A percentile compares a stretch with the other conserved stretches of the same genome.
phyloP scores from a whole-genome alignment of 2,329 filamentous ascomycete species.

The Metarhizium anisopliae region DNA sequence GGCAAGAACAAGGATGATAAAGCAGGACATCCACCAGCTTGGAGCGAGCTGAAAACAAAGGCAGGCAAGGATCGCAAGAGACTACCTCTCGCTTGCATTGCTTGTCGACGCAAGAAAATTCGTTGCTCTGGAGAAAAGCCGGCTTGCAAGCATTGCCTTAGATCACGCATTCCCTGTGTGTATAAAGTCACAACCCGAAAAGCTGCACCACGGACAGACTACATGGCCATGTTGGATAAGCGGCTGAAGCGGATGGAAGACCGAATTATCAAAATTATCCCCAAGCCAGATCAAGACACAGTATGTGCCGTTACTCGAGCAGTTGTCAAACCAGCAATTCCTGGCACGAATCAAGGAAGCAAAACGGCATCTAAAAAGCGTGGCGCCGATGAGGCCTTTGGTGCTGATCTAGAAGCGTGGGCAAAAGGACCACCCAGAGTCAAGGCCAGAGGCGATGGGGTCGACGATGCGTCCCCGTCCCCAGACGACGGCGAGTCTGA shows the following conservation, averaged over 20 bases:
- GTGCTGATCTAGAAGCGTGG: slow-evolving; percentile 73
- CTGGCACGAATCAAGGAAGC: slow-evolving; percentile 38
- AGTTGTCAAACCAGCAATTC: slow-evolving; percentile 70
- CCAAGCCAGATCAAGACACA: slow-evolving; percentile 70
- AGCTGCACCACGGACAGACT: slow-evolving; percentile 88
- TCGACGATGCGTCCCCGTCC: slow-evolving; percentile 32
- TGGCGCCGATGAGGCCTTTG: slow-evolving; percentile 79
- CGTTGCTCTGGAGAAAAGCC: slow-evolving; percentile 96
- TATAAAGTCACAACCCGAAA: slow-evolving; percentile 96
- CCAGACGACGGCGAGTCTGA: slow-evolving; percentile 56
- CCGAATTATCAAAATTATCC: slow-evolving; percentile 89
- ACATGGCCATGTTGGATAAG: slow-evolving; percentile 98
- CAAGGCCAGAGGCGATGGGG: slow-evolving; percentile 31
- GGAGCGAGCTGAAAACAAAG: slow-evolving; percentile 81
- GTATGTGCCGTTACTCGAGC: slow-evolving; percentile 64
- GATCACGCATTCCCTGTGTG: slow-evolving; percentile 88
- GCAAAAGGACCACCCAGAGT: slow-evolving; percentile 49
- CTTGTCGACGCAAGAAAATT: slow-evolving; percentile 94
- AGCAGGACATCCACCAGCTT: slow-evolving; percentile 51
- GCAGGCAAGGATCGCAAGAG: slow-evolving; percentile 94
- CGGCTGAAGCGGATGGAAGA: slow-evolving; percentile 95
- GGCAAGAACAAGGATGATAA: slow-evolving; percentile 49
- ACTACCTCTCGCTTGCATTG: slow-evolving; percentile 87
- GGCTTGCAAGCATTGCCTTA: slow-evolving; percentile 89
- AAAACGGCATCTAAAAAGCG: slow-evolving; percentile 64